These are phyloP conservation scores for Eleusine indica DNA, from an alignment of 176 grass and related monocot genomes.

Conservation along the genomic window DNA sequence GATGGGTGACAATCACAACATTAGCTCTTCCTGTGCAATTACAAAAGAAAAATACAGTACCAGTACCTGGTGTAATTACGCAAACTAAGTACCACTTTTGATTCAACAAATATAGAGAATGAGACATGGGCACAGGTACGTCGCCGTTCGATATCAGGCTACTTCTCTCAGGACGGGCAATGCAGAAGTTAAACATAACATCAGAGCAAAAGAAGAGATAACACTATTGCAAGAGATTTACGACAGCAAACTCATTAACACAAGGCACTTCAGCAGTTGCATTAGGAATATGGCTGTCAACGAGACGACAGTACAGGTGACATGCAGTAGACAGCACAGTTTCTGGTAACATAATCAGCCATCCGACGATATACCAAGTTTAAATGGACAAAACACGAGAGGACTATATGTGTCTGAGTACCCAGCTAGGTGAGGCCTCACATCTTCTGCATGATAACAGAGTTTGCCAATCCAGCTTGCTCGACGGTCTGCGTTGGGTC, in stretches of 20 bases:
- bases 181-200: neutral
- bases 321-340: constrained; percentile 10
- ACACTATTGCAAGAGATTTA: neutral
- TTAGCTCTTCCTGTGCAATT: too few species aligned
- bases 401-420: neutral
- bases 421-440: constrained; percentile 36
- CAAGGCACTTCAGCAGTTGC: neutral
- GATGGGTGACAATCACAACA: too few species aligned
- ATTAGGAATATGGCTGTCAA: neutral
- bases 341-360: constrained; percentile 15
- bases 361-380: neutral
- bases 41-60: too few species aligned
- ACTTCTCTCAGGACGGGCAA: neutral
- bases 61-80: too few species aligned
- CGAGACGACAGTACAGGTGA: neutral
- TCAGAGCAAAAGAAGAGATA: neutral
- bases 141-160: neutral
- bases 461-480: constrained; percentile 80
- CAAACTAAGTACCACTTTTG: too few species aligned
- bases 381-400: neutral
- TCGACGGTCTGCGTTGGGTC: constrained; percentile 65
- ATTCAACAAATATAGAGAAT: too few species aligned
- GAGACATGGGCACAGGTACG: neutral
- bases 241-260: neutral
- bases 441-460: constrained; percentile 87